Base-by-base conservation (phyloP, 306 rosid genomes). In the Prunus armeniaca region DNA sequence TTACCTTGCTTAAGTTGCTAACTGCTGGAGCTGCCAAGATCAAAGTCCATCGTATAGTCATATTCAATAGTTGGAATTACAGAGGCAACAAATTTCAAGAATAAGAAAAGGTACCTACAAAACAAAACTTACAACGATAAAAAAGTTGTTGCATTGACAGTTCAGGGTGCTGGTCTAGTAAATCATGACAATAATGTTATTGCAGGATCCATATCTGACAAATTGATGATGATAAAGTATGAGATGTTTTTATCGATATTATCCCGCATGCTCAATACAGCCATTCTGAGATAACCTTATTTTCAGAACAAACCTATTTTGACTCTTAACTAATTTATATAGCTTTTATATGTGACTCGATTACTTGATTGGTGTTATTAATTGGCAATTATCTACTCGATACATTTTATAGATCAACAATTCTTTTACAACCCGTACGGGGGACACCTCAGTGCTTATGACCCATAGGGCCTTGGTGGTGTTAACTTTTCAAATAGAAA, bases 21-120 rank as follows among this genome's bases (percentile, higher is more conserved):
- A 70, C 49, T 80, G 92, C 97, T 92, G 80, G 97, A 82, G 91
- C 93, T 88, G 55, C 99, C 97, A 61, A 95, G 93, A 87, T 95
- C 97, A 45, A 95, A 89, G 89, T 95, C 99, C 96, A 95, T 91
- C 5, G 97, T 92, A 86, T 95, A 92, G 81, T 95, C 97, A 78
- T 92, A 95, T 84, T 95, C 99, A 2, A 95, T 95, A 3, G 97
- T 95, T 14, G 99, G 99, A 78, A 95, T 95, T 58, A 95, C 99
- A 63, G 99, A 95, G 56, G 99, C 99, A 84, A 95, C 88, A 70
- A 95, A 95, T 74, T 95, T 95, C 86, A 95, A 80, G 96, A 95
- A 95, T 62, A 95, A 84, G 88, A 95, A 92, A 43, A 95, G 86
- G 85, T 95, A 95, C 97, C 98, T 95, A 70, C 78, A 80, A 30